Evolutionary conservation across 192 early-diverging fungal species (phyloP), one percentile per base, ranked within the genome.

Genomic region (Jimgerdemannia lactiflua): DNA sequence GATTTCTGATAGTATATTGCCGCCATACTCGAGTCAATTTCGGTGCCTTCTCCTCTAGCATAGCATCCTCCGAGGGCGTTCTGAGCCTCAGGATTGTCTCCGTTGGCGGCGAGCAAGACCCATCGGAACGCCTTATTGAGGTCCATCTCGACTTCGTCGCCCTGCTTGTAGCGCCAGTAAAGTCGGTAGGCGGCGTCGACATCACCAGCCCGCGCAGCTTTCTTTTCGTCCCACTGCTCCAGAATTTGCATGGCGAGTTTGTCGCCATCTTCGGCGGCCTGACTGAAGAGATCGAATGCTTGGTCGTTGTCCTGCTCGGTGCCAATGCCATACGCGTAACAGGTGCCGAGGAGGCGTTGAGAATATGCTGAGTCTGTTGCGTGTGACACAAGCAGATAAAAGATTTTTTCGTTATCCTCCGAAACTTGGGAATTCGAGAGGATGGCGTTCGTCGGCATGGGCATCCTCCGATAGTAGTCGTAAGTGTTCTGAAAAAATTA

Each of bases 121-220:
- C 72, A 74, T 41, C 43, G 42, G 20, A 74, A 64, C 20, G 72
- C 72, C 44, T 74, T 66, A 20, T 65, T 43, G 43, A 67, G 67
- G 43, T 67, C 41, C 43, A 64, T 39, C 2, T 59, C n/a, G 2
- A 63, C 72, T 43, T 6, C 40, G 6, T 59, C 49, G 14, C 49
- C 49, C 14, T 59, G 6, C 49, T 59, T 59, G 49, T 59, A 59
- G 49, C 14, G 14, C 49, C 49, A 59, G 49, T 59, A 59, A 59
- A 59, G 49, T 59, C 6, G 49, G 49, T 59, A 59, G 49, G 49
- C 49, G 8, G 14, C 14, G 49, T 59, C 49, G 49, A 14, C 49
- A 14, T 59, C 49, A 10, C 49, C 49, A 14, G 49, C 14, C 14
- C 14, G 8, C 49, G 49, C 49, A 6, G 6, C 14, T 14, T 59